Evolutionary conservation across 371 early-diverging fungal species (phyloP), one percentile per base, ranked within the genome.

Genomic region (Lichtheimia ramosa): DNA sequence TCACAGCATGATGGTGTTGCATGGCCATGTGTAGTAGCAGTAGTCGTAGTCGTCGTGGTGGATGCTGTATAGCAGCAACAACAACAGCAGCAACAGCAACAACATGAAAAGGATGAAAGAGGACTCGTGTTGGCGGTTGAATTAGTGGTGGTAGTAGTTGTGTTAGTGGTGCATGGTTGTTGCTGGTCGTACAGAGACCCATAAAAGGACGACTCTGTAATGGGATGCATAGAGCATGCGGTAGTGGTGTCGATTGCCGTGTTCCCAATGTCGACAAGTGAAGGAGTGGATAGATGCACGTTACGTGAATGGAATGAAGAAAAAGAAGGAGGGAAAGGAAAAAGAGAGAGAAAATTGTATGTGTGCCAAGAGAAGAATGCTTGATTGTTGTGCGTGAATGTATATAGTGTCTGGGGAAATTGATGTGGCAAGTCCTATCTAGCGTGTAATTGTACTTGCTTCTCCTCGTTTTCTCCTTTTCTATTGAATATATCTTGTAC

Each of bases 81-180:
- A 10, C 56, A 55, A 7, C 56, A 55, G 12, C 56, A 55, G 41
- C 56, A 55, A 20, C 43, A 55, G 27, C 43, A 55, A 25, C 42
- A 43, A 24, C 41, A 54, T 15, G 18, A 54, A 5, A 46, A 34
- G 2, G 34, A 34, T 8, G 34, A 8, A 34, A 34, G 5, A 8
- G 34, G 34, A 34, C 34, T 34, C 10, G 34, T 34, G 10, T 34
- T 34, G 34, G 34, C 34, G 10, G 34, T 34, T 34, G 34, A 34
- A 34, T 34, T 34, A 10, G 34, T 34, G 5, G 34, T 8, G 10
- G 34, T 34, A 10, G 34, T 34, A 10, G 27, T 27, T 1, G 27
- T 27, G 27, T 34, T 34, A 34, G 34, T 34, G 10, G 34, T 34
- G 34, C 34, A 34, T 34, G 34, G 34, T 34, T 34, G 46, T 46